Base-by-base conservation (phyloP, 495 filamentous ascomycete genomes). In the Umbilicaria muhlenbergii region DNA sequence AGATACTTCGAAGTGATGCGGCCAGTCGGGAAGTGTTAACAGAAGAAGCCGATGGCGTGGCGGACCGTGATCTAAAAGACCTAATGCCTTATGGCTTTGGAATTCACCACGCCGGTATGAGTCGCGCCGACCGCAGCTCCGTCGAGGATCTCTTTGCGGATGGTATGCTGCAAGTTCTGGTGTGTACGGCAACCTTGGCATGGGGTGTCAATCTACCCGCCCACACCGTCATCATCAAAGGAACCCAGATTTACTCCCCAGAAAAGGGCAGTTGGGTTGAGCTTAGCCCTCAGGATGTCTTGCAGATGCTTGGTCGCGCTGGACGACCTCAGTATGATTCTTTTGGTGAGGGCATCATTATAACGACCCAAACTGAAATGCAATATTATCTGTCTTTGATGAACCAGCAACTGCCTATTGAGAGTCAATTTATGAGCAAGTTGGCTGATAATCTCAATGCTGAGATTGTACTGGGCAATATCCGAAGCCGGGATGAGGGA, bases 191-290 rank as follows among this genome's bases (percentile, higher is more conserved):
- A 34, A 99, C 91, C 17, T 70, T 95, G 41, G 87, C 87, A 6
- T 95, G 87, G 87, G 87, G 87, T 71, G 85, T 95, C 51, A 95
- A 95, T 58, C 65, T 95, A 43, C 87, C 87, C 8, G 87, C 87
- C 1, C 87, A 95, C 53, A 94, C 87, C 0, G 87, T 95, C 49
- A 88, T 95, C 58, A 95, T 95, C 63, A 95, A 95, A 58, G 87
- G 87, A 34, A 99, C 91, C 0, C 86, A 94, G 57, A 80, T 96
- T 34, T 99, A 99, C 59, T 96, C 92, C 3, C 92, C 91, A 1
- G 91, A 99, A 58, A 96, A 95, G 63, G 91, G 91, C 64, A 88
- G 83, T 58, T 99, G 91, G 88, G 92, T 99, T 13, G 92, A 99
- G 54, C 58, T 99, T 45, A 94, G 87, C 51, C 91, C 92, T 11